These are phyloP conservation scores for Sporothrix dimorphospora DNA, from an alignment of 2,329 filamentous ascomycete species.

Conservation along the genomic window DNA sequence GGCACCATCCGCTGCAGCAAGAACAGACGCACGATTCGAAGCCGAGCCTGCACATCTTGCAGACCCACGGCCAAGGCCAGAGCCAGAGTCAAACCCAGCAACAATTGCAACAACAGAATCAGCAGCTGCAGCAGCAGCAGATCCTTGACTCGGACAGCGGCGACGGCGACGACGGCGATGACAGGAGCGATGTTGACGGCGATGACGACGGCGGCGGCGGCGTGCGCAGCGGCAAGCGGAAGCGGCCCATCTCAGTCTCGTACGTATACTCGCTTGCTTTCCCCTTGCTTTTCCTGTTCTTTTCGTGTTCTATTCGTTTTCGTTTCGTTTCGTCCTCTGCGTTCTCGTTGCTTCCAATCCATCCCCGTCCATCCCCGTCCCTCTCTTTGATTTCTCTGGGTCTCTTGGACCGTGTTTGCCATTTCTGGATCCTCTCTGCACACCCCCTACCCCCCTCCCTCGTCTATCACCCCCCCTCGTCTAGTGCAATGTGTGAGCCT, in stretches of 20 bases:
- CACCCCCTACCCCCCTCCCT: background rate
- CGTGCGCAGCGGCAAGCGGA: slow-evolving; percentile 57
- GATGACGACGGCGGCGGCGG: slow-evolving; percentile 51
- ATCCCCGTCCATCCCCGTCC: background rate
- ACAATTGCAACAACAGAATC: slow-evolving; percentile 19
- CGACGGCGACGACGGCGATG: slow-evolving; percentile 46
- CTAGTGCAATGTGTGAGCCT: slow-evolving; percentile 13
- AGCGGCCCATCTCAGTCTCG: slow-evolving; percentile 64
- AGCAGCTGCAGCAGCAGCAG: slow-evolving; percentile 24
- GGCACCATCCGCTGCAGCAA: slow-evolving; percentile 22
- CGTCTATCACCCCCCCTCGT: slow-evolving; percentile 1
- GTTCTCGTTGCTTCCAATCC: background rate
- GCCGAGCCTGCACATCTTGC: slow-evolving; percentile 17
- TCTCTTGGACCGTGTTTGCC: background rate
- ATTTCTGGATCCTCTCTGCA: background rate
- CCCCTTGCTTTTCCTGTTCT: slow-evolving; percentile 27
- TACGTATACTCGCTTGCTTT: slow-evolving; percentile 43
- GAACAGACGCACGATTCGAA: slow-evolving; percentile 20
- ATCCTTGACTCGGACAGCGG: slow-evolving; percentile 35
- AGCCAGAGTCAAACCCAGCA: background rate
- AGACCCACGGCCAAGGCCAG: background rate
- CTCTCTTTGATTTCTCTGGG: background rate
- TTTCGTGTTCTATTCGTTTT: slow-evolving; percentile 10
- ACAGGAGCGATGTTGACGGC: slow-evolving; percentile 46
- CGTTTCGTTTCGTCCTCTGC: background rate